Evolutionary conservation across 139 green algal species (phyloP), one percentile per base, ranked within the genome.

Genomic region (Auxenochlorella pyrenoidosa): DNA sequence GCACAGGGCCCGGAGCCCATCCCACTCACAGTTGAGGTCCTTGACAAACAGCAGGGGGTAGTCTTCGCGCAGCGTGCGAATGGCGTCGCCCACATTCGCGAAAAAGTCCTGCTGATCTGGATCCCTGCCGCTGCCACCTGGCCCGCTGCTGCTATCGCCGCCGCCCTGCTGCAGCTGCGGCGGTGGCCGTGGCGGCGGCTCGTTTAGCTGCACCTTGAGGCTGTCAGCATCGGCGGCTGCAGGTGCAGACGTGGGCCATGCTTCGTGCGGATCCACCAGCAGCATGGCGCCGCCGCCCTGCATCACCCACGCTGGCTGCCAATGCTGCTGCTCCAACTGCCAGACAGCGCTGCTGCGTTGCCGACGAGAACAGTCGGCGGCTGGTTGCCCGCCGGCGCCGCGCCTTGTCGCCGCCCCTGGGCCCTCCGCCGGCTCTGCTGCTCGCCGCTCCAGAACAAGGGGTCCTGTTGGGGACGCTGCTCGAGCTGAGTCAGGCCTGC

Each of bases 51-150:
- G 88, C 0, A 89, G 86, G 0, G 97, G 97, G 22, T 97, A 94
- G 85, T 99, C 97, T 32, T 98, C 93, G 0, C 96, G 91, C 71
- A 99, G 90, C 3, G 94, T 97, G 59, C 96, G 91, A 38, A 99
- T 98, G 34, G 96, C 96, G 80, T 98, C 93, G 0, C 97, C 97
- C 47, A 99, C 92, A 58, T 99, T 99, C 15, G 96, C 97, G 87
- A 98, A 99, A 85, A 97, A 99, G 63, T 98, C 96, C 16, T 94
- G 84, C n/a, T 63, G 54, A 24, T 81, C 41, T 70, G 92, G 91
- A 3, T 87, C 26, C 38, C 86, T 51, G 1, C 87, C 75, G 18
- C 21, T 19, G 22, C 41, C n/a, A 36, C 77, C 30, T 8, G 47
- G 54, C 26, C 32, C 32, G 66, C 82, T 44, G 43, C 68, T 30